Conservation (phyloP, 2,329 filamentous ascomycete genomes). For the Ustulina deusta region DNA sequence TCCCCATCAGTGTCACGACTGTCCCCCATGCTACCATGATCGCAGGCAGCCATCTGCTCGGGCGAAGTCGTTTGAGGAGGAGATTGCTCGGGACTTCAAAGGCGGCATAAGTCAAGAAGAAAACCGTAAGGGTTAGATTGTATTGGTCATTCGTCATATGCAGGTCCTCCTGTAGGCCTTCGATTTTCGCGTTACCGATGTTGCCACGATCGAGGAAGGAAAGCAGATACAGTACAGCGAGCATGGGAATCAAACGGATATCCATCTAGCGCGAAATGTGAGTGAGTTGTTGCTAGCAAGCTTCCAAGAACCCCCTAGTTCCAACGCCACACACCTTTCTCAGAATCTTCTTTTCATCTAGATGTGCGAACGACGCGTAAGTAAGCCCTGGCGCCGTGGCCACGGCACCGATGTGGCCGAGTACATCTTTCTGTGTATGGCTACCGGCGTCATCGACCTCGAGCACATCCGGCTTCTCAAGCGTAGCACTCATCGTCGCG, state of each 20-base stretch:
- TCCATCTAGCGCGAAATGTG: conserved; percentile 58
- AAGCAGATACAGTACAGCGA: conserved; percentile 75
- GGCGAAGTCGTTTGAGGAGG: conserved; percentile 78
- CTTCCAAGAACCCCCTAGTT: not conserved
- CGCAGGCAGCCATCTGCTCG: conserved; percentile 78
- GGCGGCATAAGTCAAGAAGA: conserved; percentile 83
- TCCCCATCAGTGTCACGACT: conserved; percentile 65
- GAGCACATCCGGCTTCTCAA: conserved; percentile 39
- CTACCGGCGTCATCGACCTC: conserved; percentile 39
- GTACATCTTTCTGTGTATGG: conserved; percentile 36
- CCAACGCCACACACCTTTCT: conserved; percentile 58
- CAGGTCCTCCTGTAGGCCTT: conserved; percentile 64
- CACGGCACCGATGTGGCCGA: conserved; percentile 41
- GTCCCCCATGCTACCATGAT: conserved; percentile 73
- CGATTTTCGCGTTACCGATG: conserved; percentile 75
- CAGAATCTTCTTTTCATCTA: conserved; percentile 69
- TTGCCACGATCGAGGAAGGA: conserved; percentile 78
- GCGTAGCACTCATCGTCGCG: conserved; percentile 38
- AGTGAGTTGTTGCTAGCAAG: conserved; percentile 8
- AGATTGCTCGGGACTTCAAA: conserved; percentile 85
- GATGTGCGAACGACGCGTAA: conserved; percentile 52
- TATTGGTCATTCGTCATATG: conserved; percentile 74
- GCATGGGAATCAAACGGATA: conserved; percentile 66
- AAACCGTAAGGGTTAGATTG: conserved; percentile 75
- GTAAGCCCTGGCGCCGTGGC: conserved; percentile 43